These are phyloP conservation scores for Aspergillus persii DNA, from an alignment of 2,329 filamentous ascomycete genomes.

Conservation along the genomic window DNA sequence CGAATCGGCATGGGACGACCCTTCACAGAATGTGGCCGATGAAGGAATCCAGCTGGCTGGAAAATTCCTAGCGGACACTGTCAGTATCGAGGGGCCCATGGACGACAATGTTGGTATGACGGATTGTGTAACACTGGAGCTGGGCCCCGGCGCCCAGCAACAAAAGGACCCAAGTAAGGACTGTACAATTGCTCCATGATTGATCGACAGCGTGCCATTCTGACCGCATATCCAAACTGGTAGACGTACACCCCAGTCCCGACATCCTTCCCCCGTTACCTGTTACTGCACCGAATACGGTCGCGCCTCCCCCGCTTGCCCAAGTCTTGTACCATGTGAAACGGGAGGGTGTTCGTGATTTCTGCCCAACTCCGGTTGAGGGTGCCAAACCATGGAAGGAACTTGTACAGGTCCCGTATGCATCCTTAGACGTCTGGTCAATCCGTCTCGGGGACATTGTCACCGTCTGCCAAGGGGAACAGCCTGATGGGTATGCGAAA, in stretches of 20 bases:
- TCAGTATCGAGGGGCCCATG: background rate
- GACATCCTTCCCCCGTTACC: background rate
- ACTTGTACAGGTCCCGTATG: background rate
- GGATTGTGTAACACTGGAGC: background rate
- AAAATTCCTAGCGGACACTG: background rate
- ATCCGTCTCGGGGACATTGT: conserved; percentile 3
- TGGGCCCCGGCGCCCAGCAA: background rate
- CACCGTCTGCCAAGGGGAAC: background rate
- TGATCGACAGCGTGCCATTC: background rate
- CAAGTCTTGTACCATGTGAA: background rate
- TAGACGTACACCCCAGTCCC: background rate
- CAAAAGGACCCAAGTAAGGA: background rate
- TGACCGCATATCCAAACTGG: background rate
- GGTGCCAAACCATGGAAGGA: background rate
- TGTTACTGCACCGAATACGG: background rate
- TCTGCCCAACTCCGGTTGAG: background rate
- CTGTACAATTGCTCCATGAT: background rate
- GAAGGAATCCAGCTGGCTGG: background rate
- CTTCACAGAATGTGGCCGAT: background rate
- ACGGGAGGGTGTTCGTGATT: background rate
- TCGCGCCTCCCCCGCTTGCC: background rate
- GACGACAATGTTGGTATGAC: background rate
- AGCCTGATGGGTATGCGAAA: background rate
- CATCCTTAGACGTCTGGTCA: background rate
- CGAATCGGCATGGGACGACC: background rate